A percentile compares a stretch with the other conserved stretches of the same genome.
Evolutionary conservation across 768 basidiomycete genomes (phyloP).

Genomic region (Termitomyces titanicus): DNA sequence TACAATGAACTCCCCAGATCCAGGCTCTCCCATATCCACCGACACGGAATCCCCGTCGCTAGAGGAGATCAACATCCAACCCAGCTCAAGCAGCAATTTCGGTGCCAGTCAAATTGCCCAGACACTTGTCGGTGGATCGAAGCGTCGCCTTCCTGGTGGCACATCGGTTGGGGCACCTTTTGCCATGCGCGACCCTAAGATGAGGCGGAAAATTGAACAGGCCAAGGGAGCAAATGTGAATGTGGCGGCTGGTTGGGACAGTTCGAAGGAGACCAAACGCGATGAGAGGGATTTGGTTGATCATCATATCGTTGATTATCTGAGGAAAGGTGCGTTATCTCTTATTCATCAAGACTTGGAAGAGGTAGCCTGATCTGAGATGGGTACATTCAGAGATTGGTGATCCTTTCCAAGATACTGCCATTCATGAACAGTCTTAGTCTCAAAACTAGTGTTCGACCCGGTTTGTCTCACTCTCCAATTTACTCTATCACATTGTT

Average conservation of each 20-base stretch:
- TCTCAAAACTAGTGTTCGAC: constrained; percentile 1
- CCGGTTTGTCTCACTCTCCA: background rate
- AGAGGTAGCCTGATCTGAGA: constrained; percentile 1
- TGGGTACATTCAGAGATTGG: constrained; percentile 39
- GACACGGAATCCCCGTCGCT: constrained; percentile 41
- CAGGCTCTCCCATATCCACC: constrained; percentile 36
- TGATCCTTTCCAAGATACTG: constrained; percentile 47
- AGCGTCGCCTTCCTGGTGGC: constrained; percentile 50
- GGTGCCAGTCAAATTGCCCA: constrained; percentile 28
- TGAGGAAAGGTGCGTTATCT: constrained; percentile 46
- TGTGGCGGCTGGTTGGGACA: constrained; percentile 17
- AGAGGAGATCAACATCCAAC: constrained; percentile 30
- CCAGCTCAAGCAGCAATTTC: constrained; percentile 9
- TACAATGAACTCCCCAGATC: constrained; percentile 40
- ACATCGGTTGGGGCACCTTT: constrained; percentile 36
- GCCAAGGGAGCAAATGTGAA: constrained; percentile 18
- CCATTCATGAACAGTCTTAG: constrained; percentile 21
- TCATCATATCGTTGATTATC: constrained; percentile 41
- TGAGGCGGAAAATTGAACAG: constrained; percentile 44
- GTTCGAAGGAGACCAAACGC: constrained; percentile 38
- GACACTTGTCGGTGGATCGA: constrained; percentile 33
- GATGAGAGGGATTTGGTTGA: constrained; percentile 59
- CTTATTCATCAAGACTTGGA: background rate
- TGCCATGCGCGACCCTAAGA: constrained; percentile 47
- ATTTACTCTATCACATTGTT: background rate